Conservation (phyloP, 495 filamentous ascomycete genomes). For the Chaetomium cochliodes region DNA sequence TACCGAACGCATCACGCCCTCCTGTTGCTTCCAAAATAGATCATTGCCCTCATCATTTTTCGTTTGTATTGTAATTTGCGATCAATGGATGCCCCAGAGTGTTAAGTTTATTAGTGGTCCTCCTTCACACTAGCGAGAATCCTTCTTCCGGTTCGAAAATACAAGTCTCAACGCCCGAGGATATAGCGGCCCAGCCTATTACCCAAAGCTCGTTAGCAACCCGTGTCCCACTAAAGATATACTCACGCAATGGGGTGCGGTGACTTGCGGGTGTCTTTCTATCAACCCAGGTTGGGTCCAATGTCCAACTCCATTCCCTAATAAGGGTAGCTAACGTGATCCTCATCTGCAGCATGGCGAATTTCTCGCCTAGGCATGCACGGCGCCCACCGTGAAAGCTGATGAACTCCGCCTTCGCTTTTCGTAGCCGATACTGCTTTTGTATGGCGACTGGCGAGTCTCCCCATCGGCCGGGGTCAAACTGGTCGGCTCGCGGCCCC, state of each 20-base stretch:
- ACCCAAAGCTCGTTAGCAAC: neutral
- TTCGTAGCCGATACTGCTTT: conserved; percentile 25
- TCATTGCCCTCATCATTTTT: no score
- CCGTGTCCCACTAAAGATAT: neutral
- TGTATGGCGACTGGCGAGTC: conserved; percentile 15
- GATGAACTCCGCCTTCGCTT: conserved; percentile 32
- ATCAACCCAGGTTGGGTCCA: conserved; percentile 22
- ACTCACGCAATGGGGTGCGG: neutral
- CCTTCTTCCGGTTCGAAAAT: neutral
- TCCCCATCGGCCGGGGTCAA: conserved; percentile 24
- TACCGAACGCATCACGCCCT: no score
- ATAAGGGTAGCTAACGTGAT: conserved; percentile 20
- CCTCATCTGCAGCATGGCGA: conserved; percentile 24
- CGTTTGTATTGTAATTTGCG: neutral
- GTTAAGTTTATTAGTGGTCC: no score
- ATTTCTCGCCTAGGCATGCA: conserved; percentile 37
- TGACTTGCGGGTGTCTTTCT: conserved; percentile 22
- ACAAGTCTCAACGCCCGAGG: conserved; percentile 6
- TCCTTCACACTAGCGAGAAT: neutral
- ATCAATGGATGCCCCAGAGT: no score
- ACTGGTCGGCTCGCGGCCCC: conserved; percentile 19
- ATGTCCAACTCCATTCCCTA: conserved; percentile 10
- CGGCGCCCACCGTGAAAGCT: conserved; percentile 39
- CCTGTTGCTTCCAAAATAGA: no score
- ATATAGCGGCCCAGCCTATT: conserved; percentile 12